Evolutionary conservation across 1,284 basidiomycete genomes (phyloP).

Genomic region (Microbotryum intermedium): DNA sequence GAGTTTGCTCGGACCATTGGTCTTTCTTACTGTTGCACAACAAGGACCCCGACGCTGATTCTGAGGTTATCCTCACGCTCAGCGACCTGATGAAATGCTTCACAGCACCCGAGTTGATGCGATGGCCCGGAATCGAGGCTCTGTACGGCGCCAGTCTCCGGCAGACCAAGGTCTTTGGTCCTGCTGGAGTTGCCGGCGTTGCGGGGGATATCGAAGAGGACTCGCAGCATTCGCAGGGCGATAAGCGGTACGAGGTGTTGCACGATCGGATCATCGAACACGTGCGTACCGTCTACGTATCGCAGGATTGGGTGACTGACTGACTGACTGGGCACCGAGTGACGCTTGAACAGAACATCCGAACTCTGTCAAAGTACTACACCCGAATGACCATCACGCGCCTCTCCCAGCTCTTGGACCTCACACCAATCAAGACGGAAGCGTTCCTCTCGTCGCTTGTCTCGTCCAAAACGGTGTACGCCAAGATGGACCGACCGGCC

Average conservation of each 20-base stretch:
- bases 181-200: conserved; percentile 27
- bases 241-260: conserved; percentile 87
- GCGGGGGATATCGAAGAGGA: conserved; percentile 32
- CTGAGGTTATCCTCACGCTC: not conserved
- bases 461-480: conserved; percentile 82
- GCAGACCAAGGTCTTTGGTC: conserved; percentile 66
- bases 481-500: conserved; percentile 83
- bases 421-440: conserved; percentile 72
- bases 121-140: conserved; percentile 92
- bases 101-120: conserved; percentile 88
- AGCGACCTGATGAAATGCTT: conserved; percentile 96
- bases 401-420: conserved; percentile 78
- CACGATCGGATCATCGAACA: conserved; percentile 96
- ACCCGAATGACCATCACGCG: conserved; percentile 80
- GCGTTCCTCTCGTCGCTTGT: conserved; percentile 80
- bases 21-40: not conserved
- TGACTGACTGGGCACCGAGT: conserved; percentile 1
- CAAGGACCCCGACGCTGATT: not conserved
- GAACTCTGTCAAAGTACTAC: conserved; percentile 89
- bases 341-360: conserved; percentile 85
- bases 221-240: conserved; percentile 41
- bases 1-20: conserved; percentile 39
- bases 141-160: conserved; percentile 80
- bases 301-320: not conserved
- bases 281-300: conserved; percentile 47